Evolutionary conservation across 306 rosid species (phyloP), one percentile per base, ranked within the genome.

Genomic region (Gastrolobium bilobum): DNA sequence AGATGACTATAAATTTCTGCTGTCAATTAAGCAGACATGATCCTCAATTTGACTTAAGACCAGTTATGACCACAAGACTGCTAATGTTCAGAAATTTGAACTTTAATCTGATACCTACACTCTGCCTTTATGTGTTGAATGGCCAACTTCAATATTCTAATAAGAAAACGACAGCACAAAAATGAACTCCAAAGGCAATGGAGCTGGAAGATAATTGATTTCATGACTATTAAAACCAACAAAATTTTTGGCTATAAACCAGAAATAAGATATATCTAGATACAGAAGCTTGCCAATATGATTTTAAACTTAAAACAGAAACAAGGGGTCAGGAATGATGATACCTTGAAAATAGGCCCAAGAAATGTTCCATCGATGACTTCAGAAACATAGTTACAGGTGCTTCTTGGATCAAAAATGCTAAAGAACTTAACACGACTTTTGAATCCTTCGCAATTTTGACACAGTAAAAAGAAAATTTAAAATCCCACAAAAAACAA

Each of bases 281-380:
- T 63, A 74, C 30, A 78, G 71, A 40, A 71, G 50, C 51, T 34
- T n/a, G 35, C 30, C 4, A 11, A 69, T 46, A 34, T 57, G 57
- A 77, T 75, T 73, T 46, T 13, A 78, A 64, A 66, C 46, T 30
- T 44, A 44, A 66, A 80, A 51, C 57, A 33, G 38, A 75, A 61
- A 77, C 62, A 70, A 56, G 56, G 35, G 56, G 35, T 79, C 69
- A 44, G 61, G 47, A 83, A 75, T 39, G 37, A n/a, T n/a, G n/a
- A 66, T 62, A 96, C 99, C 97, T 86, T 88, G 83, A 93, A 96
- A 73, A 93, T 75, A 43, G 99, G 98, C 65, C 99, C 96, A 71
- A 93, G 86, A 53, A 91, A 75, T 67, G 97, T 97, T 46, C 86
- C 94, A 84, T 91, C 93, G 15, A 79, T 70, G 69, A 96, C 96